phyloP scores from a whole-genome alignment of 805 yeast genomes.

The Candida methanosorbosa region DNA sequence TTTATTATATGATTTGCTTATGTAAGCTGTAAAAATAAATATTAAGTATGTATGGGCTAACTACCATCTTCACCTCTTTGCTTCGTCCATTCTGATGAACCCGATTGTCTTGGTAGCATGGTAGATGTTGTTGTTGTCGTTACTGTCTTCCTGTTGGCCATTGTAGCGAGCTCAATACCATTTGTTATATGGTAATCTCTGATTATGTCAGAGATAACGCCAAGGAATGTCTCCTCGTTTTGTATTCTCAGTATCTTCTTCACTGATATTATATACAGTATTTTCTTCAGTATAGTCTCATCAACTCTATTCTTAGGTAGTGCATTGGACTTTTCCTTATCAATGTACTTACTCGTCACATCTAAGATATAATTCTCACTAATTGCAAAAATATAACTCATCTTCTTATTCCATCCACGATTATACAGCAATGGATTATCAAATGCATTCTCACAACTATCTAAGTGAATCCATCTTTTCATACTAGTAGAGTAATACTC shows the following conservation, averaged over 20 bases:
- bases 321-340: slow-evolving; percentile 23
- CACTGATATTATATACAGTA: slow-evolving; percentile 29
- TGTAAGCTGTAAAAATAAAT: too few species aligned
- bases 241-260: slow-evolving; percentile 19
- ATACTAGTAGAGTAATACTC: slow-evolving; percentile 63
- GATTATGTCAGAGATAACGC: slow-evolving; percentile 27
- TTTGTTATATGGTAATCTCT: slow-evolving; percentile 24
- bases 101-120: slow-evolving; percentile 60
- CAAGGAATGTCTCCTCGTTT: slow-evolving; percentile 27
- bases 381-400: slow-evolving; percentile 80
- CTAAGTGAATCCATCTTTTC: slow-evolving; percentile 79
- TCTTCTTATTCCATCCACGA: slow-evolving; percentile 86
- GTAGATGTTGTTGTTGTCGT: slow-evolving; percentile 9
- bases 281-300: slow-evolving; percentile 28
- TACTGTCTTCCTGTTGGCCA: too few species aligned
- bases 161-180: slow-evolving; percentile 3
- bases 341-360: slow-evolving; percentile 61
- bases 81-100: slow-evolving; percentile 68
- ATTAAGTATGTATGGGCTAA: too few species aligned
- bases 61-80: slow-evolving; percentile 79
- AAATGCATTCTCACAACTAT: slow-evolving; percentile 78
- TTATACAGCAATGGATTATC: slow-evolving; percentile 75
- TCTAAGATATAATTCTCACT: slow-evolving; percentile 56
- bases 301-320: slow-evolving; percentile 39
- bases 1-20: too few species aligned